phyloP scores from a whole-genome alignment of 2,329 filamentous ascomycete genomes.

The Pseudogymnoascus sp. region DNA sequence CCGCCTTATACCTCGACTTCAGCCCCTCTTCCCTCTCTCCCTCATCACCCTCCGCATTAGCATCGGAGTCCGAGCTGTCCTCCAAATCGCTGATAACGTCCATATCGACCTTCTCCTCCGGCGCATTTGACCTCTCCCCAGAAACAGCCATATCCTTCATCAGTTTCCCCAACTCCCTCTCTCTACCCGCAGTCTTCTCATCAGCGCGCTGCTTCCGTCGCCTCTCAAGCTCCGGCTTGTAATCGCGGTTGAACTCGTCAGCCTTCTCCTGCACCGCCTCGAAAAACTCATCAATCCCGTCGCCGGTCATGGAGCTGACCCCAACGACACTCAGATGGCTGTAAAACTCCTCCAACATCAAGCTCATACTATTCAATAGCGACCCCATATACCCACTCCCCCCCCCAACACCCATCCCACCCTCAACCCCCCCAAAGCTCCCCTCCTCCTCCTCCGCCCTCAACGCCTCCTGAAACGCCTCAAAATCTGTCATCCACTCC shows the following conservation, averaged over 20 bases:
- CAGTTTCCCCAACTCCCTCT: constrained; percentile 81
- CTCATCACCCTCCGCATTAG: constrained; percentile 51
- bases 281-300: constrained; percentile 91
- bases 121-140: constrained; percentile 30
- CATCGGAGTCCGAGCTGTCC: constrained; percentile 47
- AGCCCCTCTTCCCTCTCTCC: constrained; percentile 53
- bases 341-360: constrained; percentile 97
- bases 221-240: constrained; percentile 82
- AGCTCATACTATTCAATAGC: constrained; percentile 91
- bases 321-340: constrained; percentile 86
- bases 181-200: constrained; percentile 60
- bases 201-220: constrained; percentile 68
- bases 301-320: constrained; percentile 86
- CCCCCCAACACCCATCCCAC: constrained; percentile 44
- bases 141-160: constrained; percentile 83
- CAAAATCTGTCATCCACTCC: constrained; percentile 99
- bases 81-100: constrained; percentile 30
- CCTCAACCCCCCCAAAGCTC: constrained; percentile 58
- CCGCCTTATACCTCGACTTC: constrained; percentile 67
- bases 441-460: constrained; percentile 71
- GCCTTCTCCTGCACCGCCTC: constrained; percentile 79
- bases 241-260: constrained; percentile 81
- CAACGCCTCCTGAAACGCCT: constrained; percentile 84
- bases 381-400: constrained; percentile 96
- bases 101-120: constrained; percentile 31